These are phyloP conservation scores for Chlorociboria aeruginascens DNA, from an alignment of 495 filamentous ascomycete genomes.

Conservation along the genomic window DNA sequence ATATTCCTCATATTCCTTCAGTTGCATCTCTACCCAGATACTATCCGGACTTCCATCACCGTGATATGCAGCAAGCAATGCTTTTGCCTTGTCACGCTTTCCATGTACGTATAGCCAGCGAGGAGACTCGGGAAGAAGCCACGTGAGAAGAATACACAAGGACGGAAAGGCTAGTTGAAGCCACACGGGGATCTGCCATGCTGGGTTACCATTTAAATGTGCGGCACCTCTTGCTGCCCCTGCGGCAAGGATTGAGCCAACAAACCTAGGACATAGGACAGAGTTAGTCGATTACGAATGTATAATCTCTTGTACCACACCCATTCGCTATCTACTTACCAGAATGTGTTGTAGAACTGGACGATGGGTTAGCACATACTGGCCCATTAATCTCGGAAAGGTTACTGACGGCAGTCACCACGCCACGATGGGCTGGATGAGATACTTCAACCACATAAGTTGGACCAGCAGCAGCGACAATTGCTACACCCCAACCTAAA, in stretches of 20 bases:
- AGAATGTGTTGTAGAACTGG: conserved; percentile 45
- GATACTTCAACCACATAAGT: conserved; percentile 65
- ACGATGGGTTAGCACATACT: too few relatives aligned
- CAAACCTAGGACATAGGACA: conserved; percentile 24
- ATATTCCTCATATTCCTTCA: conserved; percentile 36
- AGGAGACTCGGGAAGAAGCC: conserved; percentile 41
- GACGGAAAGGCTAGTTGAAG: conserved; percentile 36
- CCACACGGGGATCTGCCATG: conserved; percentile 35
- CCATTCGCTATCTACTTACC: conserved; percentile 31
- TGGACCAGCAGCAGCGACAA: conserved; percentile 56
- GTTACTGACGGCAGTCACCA: conserved; percentile 35
- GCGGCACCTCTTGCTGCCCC: conserved; percentile 27
- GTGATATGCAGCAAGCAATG: conserved; percentile 41
- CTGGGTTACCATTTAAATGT: conserved; percentile 30
- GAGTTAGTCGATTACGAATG: conserved; percentile 25
- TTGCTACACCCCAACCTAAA: conserved; percentile 61
- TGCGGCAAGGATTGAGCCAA: conserved; percentile 25
- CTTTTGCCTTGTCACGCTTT: conserved; percentile 37
- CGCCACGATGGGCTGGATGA: conserved; percentile 58
- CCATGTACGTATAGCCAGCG: conserved; percentile 45
- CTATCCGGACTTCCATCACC: conserved; percentile 34
- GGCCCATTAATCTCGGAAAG: too few relatives aligned
- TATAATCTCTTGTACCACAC: conserved; percentile 16
- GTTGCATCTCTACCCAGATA: conserved; percentile 41
- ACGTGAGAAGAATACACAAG: conserved; percentile 34